Base-by-base conservation (phyloP, 2,329 filamentous ascomycete genomes). In the Colletotrichum sp. region DNA sequence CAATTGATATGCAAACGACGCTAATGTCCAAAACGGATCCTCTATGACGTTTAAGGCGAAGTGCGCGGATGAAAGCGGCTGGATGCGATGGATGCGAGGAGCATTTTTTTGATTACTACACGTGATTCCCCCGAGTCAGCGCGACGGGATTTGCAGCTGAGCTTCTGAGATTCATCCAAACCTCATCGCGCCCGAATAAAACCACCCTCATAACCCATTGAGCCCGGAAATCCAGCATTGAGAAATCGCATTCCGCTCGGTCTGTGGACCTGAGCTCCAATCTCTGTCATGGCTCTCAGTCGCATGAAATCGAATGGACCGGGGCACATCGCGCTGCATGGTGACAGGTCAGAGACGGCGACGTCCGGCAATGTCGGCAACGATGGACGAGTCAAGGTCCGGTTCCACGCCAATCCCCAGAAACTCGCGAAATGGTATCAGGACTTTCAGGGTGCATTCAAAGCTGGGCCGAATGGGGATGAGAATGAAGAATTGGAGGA, bases 361-460 rank as follows among this genome's bases (percentile, higher is more conserved):
- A 79, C 79, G 3, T 78, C 82, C 13, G 80, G 81, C 62, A 79
- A 79, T 59, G 81, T 82, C 67, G 79, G 78, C 28, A 77, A 68
- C 8, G 82, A 84, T 65, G 82, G 82, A 30, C 82, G 82, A 71
- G 82, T 84, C 75, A 76, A 80, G 16, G 77, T 84, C 22, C 79
- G 82, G 18, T 82, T 84, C 48, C 82, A 84, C 71, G 75, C 79
- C 18, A 83, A 80, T 30, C 77, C 81, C 6, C 55, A 81, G 34
- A 78, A 78, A 16, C 63, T 84, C 9, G 79, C 78, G 6, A 71
- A 71, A 2, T 84, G 82, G 82, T 81, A 79, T 63, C 77, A 77
- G 9, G 78, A 77, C 24, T 78, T 79, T n/a, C 78, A 81, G 18
- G 62, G 39, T 12, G 62, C 67, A 5, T 77, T 77, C 16, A 63